Conservation (phyloP, 805 yeast genomes). For the Candida piceae region DNA sequence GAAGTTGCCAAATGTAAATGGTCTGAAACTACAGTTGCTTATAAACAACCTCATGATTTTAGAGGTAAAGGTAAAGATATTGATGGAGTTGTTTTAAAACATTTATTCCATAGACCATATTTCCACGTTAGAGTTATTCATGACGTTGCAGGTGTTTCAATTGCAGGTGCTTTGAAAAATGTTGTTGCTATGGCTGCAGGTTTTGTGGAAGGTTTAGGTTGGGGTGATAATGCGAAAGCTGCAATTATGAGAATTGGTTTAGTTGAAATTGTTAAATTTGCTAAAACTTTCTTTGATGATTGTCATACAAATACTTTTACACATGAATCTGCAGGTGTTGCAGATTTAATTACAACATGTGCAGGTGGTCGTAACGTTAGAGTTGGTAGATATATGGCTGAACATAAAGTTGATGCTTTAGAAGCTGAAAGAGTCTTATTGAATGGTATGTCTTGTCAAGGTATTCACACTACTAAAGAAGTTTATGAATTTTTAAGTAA, state of each 20-base stretch:
- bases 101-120: slow-evolving; percentile 93
- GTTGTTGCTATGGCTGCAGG: slow-evolving; percentile 96
- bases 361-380: slow-evolving; percentile 95
- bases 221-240: slow-evolving; percentile 99
- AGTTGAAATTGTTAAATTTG: slow-evolving; percentile 84
- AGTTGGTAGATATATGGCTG: slow-evolving; percentile 83
- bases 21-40: slow-evolving; percentile 98
- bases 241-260: slow-evolving; percentile 96
- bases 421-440: slow-evolving; percentile 81
- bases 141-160: slow-evolving; percentile 93
- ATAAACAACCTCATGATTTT: slow-evolving; percentile 66
- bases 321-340: slow-evolving; percentile 95
- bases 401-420: slow-evolving; percentile 67
- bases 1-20: slow-evolving; percentile 94
- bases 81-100: slow-evolving; percentile 66
- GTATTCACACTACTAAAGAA: slow-evolving; percentile 84
- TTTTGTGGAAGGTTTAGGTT: slow-evolving; percentile 93
- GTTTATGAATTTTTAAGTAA: slow-evolving; percentile 75
- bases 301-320: slow-evolving; percentile 78
- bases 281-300: slow-evolving; percentile 72
- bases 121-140: slow-evolving; percentile 92
- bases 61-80: slow-evolving; percentile 65
- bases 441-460: slow-evolving; percentile 97
- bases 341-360: slow-evolving; percentile 96
- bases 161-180: slow-evolving; percentile 96